Evolutionary conservation across 2,329 filamentous ascomycete species (phyloP).

Genomic region (Fusarium sp.): DNA sequence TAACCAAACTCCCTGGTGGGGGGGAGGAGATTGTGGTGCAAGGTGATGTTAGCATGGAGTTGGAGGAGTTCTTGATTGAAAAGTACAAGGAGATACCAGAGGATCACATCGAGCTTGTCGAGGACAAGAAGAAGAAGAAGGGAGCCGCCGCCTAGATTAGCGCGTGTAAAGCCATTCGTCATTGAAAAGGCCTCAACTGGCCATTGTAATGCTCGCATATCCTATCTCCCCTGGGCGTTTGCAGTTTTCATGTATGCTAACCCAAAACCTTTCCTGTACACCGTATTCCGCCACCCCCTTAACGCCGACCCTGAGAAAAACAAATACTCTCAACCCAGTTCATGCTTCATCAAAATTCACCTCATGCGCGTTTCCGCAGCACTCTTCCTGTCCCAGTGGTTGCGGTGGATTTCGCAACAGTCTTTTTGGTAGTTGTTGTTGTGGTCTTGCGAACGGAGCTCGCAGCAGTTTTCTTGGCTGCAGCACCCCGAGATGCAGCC

Average conservation of each 20-base stretch:
- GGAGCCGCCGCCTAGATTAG: conserved; percentile 37
- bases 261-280: conserved; percentile 29
- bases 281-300: conserved; percentile 12
- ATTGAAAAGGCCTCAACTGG: conserved; percentile 29
- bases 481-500: conserved; percentile 51
- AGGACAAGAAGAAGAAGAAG: conserved; percentile 92
- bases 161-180: conserved; percentile 31
- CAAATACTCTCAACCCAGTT: conserved; percentile 1
- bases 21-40: conserved; percentile 98
- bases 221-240: conserved; percentile 23
- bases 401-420: conserved; percentile 49
- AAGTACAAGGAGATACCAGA: conserved; percentile 92
- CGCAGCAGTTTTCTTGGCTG: conserved; percentile 65
- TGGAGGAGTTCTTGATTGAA: conserved; percentile 90
- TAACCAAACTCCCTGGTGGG: conserved; percentile 87
- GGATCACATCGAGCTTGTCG: conserved; percentile 93
- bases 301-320: conserved; percentile 38
- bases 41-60: conserved; percentile 94
- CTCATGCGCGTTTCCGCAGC: conserved; percentile 64
- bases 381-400: conserved; percentile 62
- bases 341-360: conserved; percentile 12
- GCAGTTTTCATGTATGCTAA: conserved; percentile 20
- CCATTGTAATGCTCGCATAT: conserved; percentile 37
- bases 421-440: conserved; percentile 62
- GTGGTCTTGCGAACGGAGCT: conserved; percentile 65